phyloP scores from a whole-genome alignment of 352 stramenopile genomes.

The Saprolegnia diclina region DNA sequence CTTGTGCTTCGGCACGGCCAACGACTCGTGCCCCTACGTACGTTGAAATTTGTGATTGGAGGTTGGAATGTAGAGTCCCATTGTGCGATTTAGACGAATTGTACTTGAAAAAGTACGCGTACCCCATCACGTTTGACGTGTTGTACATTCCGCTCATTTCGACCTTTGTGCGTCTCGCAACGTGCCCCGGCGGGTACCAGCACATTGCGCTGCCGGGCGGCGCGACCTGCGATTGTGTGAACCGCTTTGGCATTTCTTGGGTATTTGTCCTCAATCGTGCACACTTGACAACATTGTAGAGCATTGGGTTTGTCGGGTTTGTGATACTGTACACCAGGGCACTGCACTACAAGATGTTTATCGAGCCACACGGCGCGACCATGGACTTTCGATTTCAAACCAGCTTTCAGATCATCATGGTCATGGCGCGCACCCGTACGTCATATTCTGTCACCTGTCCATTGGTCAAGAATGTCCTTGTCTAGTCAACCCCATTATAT shows the following conservation, averaged over 20 bases:
- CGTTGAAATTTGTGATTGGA: not conserved
- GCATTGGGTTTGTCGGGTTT: slow-evolving; percentile 17
- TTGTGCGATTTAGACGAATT: not conserved
- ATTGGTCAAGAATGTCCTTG: not conserved
- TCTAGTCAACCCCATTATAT: slow-evolving; percentile 25
- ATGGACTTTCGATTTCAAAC: slow-evolving; percentile 28
- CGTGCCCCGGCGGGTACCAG: slow-evolving; percentile 12
- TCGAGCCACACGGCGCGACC: slow-evolving; percentile 20
- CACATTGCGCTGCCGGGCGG: slow-evolving; percentile 11
- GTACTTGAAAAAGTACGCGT: slow-evolving; percentile 6
- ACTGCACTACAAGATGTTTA: slow-evolving; percentile 28
- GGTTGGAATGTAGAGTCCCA: not conserved
- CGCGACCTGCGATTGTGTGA: slow-evolving; percentile 18
- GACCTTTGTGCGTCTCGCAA: slow-evolving; percentile 9
- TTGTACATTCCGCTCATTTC: slow-evolving; percentile 19
- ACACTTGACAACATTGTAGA: not conserved
- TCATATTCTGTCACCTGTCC: not conserved
- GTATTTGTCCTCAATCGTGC: not conserved
- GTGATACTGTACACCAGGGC: slow-evolving; percentile 13
- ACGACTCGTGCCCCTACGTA: slow-evolving; percentile 2
- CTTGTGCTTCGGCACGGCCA: not conserved
- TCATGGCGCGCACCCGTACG: slow-evolving; percentile 22
- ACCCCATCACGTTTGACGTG: slow-evolving; percentile 25
- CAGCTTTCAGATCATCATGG: slow-evolving; percentile 28
- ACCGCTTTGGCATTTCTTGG: slow-evolving; percentile 22